Conservation (phyloP, 768 basidiomycete species). For the Naganishia friedmannii region DNA sequence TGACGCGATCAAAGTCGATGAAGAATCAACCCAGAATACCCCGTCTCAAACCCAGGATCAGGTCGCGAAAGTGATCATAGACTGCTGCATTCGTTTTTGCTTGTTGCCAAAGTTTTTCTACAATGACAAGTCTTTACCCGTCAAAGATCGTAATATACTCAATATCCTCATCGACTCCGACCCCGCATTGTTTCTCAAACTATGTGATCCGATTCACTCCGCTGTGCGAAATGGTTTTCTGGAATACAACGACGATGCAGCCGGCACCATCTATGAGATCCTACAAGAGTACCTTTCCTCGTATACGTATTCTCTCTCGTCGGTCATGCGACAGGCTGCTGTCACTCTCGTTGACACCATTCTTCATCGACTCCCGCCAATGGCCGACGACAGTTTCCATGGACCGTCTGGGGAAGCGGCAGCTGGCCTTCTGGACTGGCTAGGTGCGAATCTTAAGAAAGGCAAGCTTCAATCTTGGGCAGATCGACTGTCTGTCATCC, state of each 20-base stretch:
- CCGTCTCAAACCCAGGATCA: neutral
- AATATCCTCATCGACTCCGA: conserved; percentile 25
- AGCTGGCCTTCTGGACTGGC: conserved; percentile 23
- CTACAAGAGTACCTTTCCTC: conserved; percentile 14
- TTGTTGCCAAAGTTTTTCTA: conserved; percentile 7
- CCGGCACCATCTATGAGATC: conserved; percentile 5
- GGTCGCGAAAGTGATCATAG: neutral
- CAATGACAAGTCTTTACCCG: conserved; percentile 8
- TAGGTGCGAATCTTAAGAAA: conserved; percentile 3
- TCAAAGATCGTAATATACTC: conserved; percentile 23
- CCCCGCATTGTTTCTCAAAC: conserved; percentile 1
- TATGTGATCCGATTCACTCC: conserved; percentile 5
- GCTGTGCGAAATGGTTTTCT: conserved; percentile 11
- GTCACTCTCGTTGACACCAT: conserved; percentile 3
- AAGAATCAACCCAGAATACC: neutral
- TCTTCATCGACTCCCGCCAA: conserved; percentile 2
- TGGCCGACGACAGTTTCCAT: conserved; percentile 2
- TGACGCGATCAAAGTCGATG: conserved; percentile 18
- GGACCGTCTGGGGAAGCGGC: neutral
- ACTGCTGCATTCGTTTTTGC: conserved; percentile 6
- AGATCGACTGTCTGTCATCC: conserved; percentile 17
- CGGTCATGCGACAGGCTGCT: conserved; percentile 13
- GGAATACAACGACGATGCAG: conserved; percentile 13
- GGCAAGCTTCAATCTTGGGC: conserved; percentile 22
- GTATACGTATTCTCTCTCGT: conserved; percentile 15